Conservation (phyloP, 2,329 filamentous ascomycete species). For the Fusarium musae region DNA sequence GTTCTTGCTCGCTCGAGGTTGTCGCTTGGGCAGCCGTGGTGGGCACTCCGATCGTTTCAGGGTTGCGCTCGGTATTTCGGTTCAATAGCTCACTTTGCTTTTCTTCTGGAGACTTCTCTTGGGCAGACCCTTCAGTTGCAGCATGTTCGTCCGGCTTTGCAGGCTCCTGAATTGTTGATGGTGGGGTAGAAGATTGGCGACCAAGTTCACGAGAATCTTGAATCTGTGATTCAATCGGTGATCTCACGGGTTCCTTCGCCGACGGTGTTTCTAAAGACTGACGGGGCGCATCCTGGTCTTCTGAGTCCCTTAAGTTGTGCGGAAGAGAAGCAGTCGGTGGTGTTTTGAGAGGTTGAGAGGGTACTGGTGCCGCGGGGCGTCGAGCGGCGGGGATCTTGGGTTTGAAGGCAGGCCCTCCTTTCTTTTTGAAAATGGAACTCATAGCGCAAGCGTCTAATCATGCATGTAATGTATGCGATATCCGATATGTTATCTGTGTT, state of each 20-base stretch:
- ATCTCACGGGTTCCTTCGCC: not conserved
- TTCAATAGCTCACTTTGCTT: not conserved
- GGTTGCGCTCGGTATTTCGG: not conserved
- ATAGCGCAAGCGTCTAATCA: conserved; percentile 55
- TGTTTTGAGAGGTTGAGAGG: conserved; percentile 39
- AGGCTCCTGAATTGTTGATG: conserved; percentile 32
- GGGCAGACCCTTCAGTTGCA: not conserved
- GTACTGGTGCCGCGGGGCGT: conserved; percentile 55
- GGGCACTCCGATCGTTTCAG: not conserved
- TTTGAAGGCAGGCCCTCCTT: conserved; percentile 71
- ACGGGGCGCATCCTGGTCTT: conserved; percentile 13
- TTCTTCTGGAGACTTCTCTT: not conserved
- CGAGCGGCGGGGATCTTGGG: conserved; percentile 72
- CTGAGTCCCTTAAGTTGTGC: conserved; percentile 23
- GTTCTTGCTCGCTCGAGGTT: conserved; percentile 15
- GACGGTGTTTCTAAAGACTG: not conserved
- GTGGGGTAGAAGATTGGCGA: conserved; percentile 40
- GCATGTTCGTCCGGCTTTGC: conserved; percentile 18
- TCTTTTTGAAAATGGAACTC: conserved; percentile 76
- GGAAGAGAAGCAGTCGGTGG: conserved; percentile 19
- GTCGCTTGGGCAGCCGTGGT: conserved; percentile 1
- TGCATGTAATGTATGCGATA: conserved; percentile 28
- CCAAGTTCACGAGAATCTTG: conserved; percentile 21
- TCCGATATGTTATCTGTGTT: conserved; percentile 14
- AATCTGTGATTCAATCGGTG: conserved; percentile 9